Evolutionary conservation across 1,284 basidiomycete genomes (phyloP).

Genomic region (Melampsora occidentalis): DNA sequence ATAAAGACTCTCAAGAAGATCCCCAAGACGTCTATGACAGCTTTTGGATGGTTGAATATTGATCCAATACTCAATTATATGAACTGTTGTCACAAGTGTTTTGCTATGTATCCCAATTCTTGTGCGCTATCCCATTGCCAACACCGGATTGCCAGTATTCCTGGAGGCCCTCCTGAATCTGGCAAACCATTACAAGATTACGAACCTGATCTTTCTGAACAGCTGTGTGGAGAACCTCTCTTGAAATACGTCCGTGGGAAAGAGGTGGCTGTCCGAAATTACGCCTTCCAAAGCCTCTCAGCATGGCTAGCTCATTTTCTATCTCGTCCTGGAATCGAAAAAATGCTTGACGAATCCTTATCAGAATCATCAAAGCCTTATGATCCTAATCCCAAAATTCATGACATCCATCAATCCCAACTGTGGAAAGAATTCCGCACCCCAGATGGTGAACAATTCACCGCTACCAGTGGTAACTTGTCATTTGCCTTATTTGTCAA

Average conservation of each 20-base stretch:
- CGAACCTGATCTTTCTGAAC: too few relatives aligned
- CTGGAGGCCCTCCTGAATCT: too few relatives aligned
- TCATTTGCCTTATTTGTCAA: not conserved
- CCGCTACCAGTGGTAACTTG: not conserved
- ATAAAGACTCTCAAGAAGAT: not conserved
- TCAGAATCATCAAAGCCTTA: not conserved
- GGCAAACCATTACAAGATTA: too few relatives aligned
- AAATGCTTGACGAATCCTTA: not conserved
- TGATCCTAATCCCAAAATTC: not conserved
- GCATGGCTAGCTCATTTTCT: not conserved
- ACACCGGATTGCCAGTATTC: too few relatives aligned
- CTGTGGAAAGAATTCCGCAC: not conserved
- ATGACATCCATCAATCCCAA: not conserved
- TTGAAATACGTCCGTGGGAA: too few relatives aligned
- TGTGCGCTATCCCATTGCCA: too few relatives aligned
- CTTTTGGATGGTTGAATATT: slow-evolving; percentile 19
- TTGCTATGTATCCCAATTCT: too few relatives aligned
- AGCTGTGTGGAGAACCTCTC: too few relatives aligned
- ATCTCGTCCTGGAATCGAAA: not conserved
- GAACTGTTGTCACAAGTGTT: too few relatives aligned
- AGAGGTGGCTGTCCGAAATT: not conserved
- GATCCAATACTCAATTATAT: not conserved
- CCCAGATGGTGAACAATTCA: not conserved
- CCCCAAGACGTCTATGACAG: not conserved
- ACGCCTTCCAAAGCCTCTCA: not conserved